Conservation (phyloP, 345 rosid genomes). For the Aquilaria sinensis region DNA sequence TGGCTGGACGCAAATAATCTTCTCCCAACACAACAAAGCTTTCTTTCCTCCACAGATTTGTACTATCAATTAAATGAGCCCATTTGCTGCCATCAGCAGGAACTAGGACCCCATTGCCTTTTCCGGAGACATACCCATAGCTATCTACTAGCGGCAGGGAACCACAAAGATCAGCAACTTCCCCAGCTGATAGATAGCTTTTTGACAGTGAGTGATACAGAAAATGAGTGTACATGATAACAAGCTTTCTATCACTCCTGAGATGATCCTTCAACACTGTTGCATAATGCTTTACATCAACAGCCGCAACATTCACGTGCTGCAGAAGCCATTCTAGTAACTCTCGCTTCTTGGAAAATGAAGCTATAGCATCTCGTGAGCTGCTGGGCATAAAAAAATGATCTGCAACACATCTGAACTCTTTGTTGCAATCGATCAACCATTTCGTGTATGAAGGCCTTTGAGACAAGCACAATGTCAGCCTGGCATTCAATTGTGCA, state of each 20-base stretch:
- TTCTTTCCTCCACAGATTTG: slow-evolving; percentile 46
- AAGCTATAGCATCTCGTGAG: slow-evolving; percentile 27
- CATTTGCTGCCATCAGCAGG: slow-evolving; percentile 66
- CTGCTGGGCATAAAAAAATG: slow-evolving; percentile 37
- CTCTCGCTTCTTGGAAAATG: slow-evolving; percentile 14
- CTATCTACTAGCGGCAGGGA: slow-evolving; percentile 54
- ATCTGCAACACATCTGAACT: slow-evolving; percentile 29
- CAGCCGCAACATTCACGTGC: slow-evolving; percentile 1
- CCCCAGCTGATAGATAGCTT: slow-evolving; percentile 12
- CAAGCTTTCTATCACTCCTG: slow-evolving; percentile 24
- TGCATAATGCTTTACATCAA: slow-evolving; percentile 32
- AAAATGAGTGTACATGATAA: slow-evolving; percentile 49
- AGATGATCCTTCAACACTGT: slow-evolving; percentile 10
- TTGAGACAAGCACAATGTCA: slow-evolving; percentile 19
- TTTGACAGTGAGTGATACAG: slow-evolving; percentile 32
- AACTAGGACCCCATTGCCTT: slow-evolving; percentile 39
- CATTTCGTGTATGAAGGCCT: slow-evolving; percentile 16
- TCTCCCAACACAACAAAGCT: slow-evolving; percentile 45
- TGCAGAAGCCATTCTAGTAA: slow-evolving; percentile 34
- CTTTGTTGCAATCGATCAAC: slow-evolving; percentile 54
- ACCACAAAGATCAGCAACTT: slow-evolving; percentile 24
- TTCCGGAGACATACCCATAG: slow-evolving; percentile 23
- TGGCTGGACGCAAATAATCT: slow-evolving; percentile 32
- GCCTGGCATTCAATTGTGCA: not conserved
- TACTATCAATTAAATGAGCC: slow-evolving; percentile 34